A percentile compares a stretch with the other conserved stretches of the same genome.
Evolutionary conservation across 176 grass and related monocot species (phyloP).

Genomic region (Stipa capillata): DNA sequence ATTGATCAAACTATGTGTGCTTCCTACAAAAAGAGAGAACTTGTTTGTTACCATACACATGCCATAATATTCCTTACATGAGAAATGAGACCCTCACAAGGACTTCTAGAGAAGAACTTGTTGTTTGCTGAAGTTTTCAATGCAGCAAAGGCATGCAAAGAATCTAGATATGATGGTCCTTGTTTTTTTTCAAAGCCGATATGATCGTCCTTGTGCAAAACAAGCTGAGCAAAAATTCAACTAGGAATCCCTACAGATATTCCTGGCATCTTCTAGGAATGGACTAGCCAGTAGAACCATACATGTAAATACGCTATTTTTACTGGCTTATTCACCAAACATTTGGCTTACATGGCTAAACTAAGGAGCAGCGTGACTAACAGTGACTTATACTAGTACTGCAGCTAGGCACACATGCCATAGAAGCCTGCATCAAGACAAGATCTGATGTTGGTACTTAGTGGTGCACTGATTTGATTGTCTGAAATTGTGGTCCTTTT

Average conservation of each 20-base stretch:
- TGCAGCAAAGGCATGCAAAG: neutral
- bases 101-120: neutral
- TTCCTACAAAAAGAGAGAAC: neutral
- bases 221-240: neutral
- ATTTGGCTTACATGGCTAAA: neutral
- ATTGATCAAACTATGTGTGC: neutral
- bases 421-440: neutral
- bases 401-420: neutral
- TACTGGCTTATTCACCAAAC: neutral
- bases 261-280: neutral
- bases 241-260: neutral
- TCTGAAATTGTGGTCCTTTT: conserved; percentile 14
- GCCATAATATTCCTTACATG: neutral
- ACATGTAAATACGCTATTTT: neutral
- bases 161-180: neutral
- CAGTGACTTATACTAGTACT: neutral
- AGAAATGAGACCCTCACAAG: neutral
- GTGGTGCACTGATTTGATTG: neutral
- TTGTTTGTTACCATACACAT: neutral
- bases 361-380: neutral
- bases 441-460: neutral
- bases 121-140: neutral
- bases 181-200: too few relatives aligned
- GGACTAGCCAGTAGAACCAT: neutral
- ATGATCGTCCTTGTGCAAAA: too few relatives aligned